phyloP scores from a whole-genome alignment of 805 yeast species.

The Saturnispora diversa region DNA sequence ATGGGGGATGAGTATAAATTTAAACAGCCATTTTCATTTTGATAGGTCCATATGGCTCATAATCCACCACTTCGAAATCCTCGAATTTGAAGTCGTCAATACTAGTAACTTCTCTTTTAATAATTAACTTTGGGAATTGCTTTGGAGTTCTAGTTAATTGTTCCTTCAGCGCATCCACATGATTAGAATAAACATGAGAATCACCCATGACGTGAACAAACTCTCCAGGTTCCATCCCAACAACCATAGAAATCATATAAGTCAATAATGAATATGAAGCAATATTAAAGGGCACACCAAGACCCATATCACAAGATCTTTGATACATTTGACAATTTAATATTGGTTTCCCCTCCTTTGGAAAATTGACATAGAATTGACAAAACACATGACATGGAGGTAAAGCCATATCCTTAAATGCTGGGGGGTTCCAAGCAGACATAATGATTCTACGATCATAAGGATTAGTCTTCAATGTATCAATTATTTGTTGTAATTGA shows the following conservation, averaged over 20 bases:
- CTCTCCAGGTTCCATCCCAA: slow-evolving; percentile 91
- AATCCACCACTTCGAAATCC: slow-evolving; percentile 75
- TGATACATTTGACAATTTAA: slow-evolving; percentile 88
- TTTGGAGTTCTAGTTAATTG: slow-evolving; percentile 73
- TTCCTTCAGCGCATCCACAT: slow-evolving; percentile 79
- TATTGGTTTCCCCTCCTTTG: slow-evolving; percentile 45
- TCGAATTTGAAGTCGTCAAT: slow-evolving; percentile 88
- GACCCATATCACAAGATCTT: slow-evolving; percentile 98
- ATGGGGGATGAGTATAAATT: too few relatives aligned
- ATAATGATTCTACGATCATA: slow-evolving; percentile 89
- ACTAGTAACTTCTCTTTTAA: slow-evolving; percentile 55
- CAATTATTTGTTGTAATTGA: slow-evolving; percentile 73
- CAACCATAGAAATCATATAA: slow-evolving; percentile 92
- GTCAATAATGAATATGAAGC: slow-evolving; percentile 93
- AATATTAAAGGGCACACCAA: slow-evolving; percentile 98
- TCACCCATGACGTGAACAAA: slow-evolving; percentile 95
- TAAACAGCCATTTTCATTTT: slow-evolving; percentile 97
- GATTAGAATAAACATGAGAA: slow-evolving; percentile 91
- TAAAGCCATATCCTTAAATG: slow-evolving; percentile 85
- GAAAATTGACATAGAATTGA: slow-evolving; percentile 88
- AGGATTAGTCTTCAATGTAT: slow-evolving; percentile 78
- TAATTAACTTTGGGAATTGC: slow-evolving; percentile 68
- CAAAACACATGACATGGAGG: slow-evolving; percentile 98
- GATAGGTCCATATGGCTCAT: slow-evolving; percentile 75
- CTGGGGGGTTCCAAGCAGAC: slow-evolving; percentile 99